Evolutionary conservation across 148 eudicot species (phyloP).

Genomic region (Vaccinium corymbosum): DNA sequence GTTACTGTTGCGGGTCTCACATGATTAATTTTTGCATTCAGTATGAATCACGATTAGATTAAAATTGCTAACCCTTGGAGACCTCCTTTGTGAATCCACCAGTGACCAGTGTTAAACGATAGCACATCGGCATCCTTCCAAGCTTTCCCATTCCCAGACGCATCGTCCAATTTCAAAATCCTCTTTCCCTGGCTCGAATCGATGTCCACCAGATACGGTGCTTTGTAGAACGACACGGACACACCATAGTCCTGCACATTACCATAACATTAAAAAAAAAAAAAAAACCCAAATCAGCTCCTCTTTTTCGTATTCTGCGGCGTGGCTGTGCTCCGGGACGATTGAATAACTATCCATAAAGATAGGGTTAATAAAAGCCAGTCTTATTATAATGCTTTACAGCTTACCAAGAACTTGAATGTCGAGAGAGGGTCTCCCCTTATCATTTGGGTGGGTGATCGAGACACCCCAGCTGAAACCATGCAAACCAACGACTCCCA

Average conservation of each 20-base stretch:
- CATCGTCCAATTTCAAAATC: conserved; percentile 69
- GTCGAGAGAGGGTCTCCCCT: conserved; percentile 63
- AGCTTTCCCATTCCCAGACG: conserved; percentile 59
- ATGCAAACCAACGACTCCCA: conserved; percentile 94
- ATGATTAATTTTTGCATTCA: too few relatives aligned
- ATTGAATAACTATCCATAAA: neutral
- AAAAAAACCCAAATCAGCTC: neutral
- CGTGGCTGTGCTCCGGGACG: too few relatives aligned
- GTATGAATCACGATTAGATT: neutral
- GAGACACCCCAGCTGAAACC: conserved; percentile 52
- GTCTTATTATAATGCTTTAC: neutral
- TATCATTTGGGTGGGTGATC: conserved; percentile 43
- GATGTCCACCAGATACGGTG: conserved; percentile 86
- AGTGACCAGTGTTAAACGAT: conserved; percentile 85
- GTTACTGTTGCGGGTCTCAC: too few relatives aligned
- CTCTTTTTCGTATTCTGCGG: too few relatives aligned
- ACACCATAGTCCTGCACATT: conserved; percentile 72
- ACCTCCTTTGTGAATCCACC: conserved; percentile 91
- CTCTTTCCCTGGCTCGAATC: conserved; percentile 66
- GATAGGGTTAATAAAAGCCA: neutral
- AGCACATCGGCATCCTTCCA: conserved; percentile 82
- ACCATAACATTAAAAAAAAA: neutral
- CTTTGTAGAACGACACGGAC: conserved; percentile 59
- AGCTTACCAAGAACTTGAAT: conserved; percentile 59
- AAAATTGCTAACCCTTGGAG: conserved; percentile 66